Percentiles rank a stretch among this genome's conserved stretches.
phyloP scores from a whole-genome alignment of 306 rosid genomes.

The Ochetophila trinervis region DNA sequence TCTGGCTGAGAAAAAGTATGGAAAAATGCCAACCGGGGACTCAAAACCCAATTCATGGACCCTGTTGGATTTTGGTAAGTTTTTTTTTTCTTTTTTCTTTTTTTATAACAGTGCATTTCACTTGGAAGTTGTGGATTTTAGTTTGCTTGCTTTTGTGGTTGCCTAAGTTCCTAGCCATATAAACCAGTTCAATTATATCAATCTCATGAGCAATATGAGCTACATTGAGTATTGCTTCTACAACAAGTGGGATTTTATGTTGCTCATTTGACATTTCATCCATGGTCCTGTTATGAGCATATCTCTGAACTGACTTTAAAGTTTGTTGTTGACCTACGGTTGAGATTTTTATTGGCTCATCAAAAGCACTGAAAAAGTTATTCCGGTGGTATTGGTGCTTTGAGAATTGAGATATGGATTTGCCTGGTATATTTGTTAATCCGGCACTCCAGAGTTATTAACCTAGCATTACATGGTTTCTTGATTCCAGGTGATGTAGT shows the following conservation, averaged over 20 bases:
- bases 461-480: constrained; percentile 3
- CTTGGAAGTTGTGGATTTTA: neutral
- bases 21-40: constrained; percentile 74
- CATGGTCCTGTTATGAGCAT: neutral
- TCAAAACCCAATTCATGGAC: constrained; percentile 94
- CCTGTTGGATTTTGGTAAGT: constrained; percentile 78
- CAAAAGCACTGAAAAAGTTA: neutral
- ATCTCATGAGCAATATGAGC: no score
- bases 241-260: no score
- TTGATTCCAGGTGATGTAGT: constrained; percentile 80
- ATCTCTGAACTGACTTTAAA: no score
- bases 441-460: neutral
- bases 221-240: no score
- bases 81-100: neutral
- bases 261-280: neutral
- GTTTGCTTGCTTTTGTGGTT: neutral
- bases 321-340: no score
- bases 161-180: neutral
- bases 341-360: neutral
- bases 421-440: neutral
- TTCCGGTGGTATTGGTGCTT: neutral
- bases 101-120: neutral
- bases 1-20: constrained; percentile 79
- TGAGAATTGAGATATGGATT: neutral
- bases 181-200: neutral